These are phyloP conservation scores for Blepharisma japonicum DNA, from an alignment of 73 alveolate species.

Conservation along the genomic window DNA sequence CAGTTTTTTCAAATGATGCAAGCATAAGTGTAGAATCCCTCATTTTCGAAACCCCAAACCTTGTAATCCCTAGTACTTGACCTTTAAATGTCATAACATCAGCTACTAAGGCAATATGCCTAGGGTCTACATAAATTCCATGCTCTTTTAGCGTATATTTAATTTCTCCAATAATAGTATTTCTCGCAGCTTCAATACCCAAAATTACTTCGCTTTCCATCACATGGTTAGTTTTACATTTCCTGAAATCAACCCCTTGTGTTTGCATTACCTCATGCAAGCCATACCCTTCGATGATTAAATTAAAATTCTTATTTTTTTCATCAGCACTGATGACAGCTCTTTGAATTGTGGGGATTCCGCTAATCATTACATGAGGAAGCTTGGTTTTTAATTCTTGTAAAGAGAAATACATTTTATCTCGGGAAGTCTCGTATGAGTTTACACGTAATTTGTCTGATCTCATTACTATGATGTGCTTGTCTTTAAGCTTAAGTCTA, in stretches of 20 bases:
- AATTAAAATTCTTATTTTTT: conserved; percentile 38
- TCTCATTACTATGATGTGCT: conserved; percentile 43
- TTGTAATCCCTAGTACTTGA: conserved; percentile 83
- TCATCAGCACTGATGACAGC: conserved; percentile 65
- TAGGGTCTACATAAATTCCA: conserved; percentile 72
- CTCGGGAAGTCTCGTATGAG: conserved; percentile 31
- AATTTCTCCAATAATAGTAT: conserved; percentile 76
- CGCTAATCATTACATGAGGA: conserved; percentile 35
- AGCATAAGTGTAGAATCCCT: conserved; percentile 86
- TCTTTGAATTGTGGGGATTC: conserved; percentile 31
- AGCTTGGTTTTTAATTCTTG: conserved; percentile 65
- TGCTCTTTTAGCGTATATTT: conserved; percentile 56
- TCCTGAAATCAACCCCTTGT: conserved; percentile 76
- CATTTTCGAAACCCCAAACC: conserved; percentile 96
- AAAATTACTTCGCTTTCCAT: conserved; percentile 78
- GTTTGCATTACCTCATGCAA: conserved; percentile 86
- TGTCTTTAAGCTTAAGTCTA: conserved; percentile 71
- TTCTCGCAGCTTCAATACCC: conserved; percentile 97
- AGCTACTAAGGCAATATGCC: conserved; percentile 91
- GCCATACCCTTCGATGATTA: conserved; percentile 88
- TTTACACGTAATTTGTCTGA: conserved; percentile 33
- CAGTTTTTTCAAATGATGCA: conserved; percentile 95
- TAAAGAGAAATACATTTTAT: conserved; percentile 34
- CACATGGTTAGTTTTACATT: conserved; percentile 81
- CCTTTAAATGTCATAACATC: conserved; percentile 96